Conservation (phyloP, 148 eudicot genomes). For the Hydrangea macrophylla region DNA sequence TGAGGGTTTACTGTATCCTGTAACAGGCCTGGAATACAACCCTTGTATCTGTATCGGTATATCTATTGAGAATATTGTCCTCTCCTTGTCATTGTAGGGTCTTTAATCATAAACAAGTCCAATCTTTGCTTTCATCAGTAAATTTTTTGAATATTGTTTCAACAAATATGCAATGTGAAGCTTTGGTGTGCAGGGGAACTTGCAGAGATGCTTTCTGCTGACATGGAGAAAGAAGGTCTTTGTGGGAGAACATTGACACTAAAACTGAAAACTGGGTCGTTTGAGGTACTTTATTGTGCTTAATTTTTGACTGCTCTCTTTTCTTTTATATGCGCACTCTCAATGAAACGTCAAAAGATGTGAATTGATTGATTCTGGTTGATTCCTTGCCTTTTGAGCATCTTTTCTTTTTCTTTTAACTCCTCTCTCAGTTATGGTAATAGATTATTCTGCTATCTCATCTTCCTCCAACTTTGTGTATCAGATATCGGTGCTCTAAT, state of each 20-base stretch:
- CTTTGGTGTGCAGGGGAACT: constrained; percentile 69
- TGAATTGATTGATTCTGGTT: background rate
- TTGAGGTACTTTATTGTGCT: constrained; percentile 64
- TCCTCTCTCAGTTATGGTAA: background rate
- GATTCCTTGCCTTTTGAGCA: background rate
- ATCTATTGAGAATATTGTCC: too few relatives aligned
- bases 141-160: background rate
- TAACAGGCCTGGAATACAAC: too few relatives aligned
- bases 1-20: too few relatives aligned
- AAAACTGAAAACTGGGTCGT: constrained; percentile 79
- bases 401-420: background rate
- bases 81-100: too few relatives aligned
- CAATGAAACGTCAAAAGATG: background rate
- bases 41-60: background rate
- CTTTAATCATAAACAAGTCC: background rate
- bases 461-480: background rate
- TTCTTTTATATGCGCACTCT: background rate
- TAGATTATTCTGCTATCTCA: background rate
- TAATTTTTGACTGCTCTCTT: background rate
- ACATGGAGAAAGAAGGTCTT: constrained; percentile 78
- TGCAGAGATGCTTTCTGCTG: constrained; percentile 79
- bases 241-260: constrained; percentile 80
- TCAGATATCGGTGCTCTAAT: background rate
- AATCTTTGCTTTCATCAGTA: background rate
- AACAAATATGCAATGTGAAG: background rate